Evolutionary conservation across 2,329 filamentous ascomycete species (phyloP), one percentile per base, ranked within the genome.

Genomic region (Trichophyton schoenleinii): DNA sequence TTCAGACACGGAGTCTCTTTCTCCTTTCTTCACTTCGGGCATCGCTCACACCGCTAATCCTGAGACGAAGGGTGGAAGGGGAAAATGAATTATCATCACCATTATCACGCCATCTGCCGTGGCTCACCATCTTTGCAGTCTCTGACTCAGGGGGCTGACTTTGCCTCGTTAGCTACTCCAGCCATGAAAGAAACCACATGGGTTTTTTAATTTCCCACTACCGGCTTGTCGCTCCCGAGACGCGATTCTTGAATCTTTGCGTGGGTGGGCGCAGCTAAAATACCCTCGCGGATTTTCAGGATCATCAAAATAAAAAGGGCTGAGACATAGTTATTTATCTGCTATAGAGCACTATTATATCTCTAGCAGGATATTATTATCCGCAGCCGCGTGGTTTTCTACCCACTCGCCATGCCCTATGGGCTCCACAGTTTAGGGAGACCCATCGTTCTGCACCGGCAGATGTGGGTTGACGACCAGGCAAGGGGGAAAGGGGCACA

Each of bases 361-460:
- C 48, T 53, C 13, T 28, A 28, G 48, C 13, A 53, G 28, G 48
- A 31, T 53, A 18, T 34, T 53, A 34, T 28, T 53, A 34, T 53
- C 48, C 48, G 25, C 48, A 53, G 5, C 48, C 25, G 48, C 48
- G 48, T 34, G 48, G 22, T 13, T n/a, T 31, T 53, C 18, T 53
- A 53, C n/a, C 48, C 48, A 53, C 48, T 28, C n/a, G 22, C 48
- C 48, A 53, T 53, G 48, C 48, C 48, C 48, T 53, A 22, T 34
- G 18, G 22, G 13, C 48, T 53, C 48, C 48, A 53, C 48, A 38
- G 8, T 38, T 31, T 28, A 34, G 18, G 48, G 48, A 34, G 25
- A 53, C 48, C 48, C 48, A 53, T 53, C 48, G 48, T 53, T 53
- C 48, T 53, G 48, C 48, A 53, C 48, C 48, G 20, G 25, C 48